Evolutionary conservation across 2,329 filamentous ascomycete species (phyloP).

Genomic region (Proliferodiscus dingleyae): DNA sequence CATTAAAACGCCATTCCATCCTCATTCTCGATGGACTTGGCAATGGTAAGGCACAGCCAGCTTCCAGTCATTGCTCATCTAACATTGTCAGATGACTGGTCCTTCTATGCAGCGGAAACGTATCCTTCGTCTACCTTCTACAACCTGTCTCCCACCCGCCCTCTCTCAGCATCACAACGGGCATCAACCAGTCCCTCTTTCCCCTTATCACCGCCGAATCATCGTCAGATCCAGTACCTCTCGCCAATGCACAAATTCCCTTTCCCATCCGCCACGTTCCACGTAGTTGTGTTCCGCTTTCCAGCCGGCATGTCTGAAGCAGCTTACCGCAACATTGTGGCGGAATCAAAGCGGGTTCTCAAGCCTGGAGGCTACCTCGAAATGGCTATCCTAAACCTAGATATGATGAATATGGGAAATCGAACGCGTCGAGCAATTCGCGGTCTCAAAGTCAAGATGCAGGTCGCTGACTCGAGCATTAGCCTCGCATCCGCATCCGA

Average conservation of each 20-base stretch:
- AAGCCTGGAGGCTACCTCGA: slow-evolving; percentile 77
- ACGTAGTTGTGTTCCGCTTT: slow-evolving; percentile 72
- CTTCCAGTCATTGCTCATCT: slow-evolving; percentile 1
- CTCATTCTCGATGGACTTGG: slow-evolving; percentile 78
- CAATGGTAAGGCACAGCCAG: slow-evolving; percentile 44
- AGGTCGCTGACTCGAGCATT: slow-evolving; percentile 52
- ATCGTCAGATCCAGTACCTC: slow-evolving; percentile 66
- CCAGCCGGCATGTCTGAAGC: slow-evolving; percentile 63
- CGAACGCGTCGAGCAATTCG: slow-evolving; percentile 64
- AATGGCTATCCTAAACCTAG: slow-evolving; percentile 70
- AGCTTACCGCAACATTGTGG: slow-evolving; percentile 65
- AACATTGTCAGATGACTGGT: slow-evolving; percentile 62
- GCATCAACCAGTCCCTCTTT: slow-evolving; percentile 40
- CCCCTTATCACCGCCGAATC: slow-evolving; percentile 59
- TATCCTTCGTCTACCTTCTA: slow-evolving; percentile 72
- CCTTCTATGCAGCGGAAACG: slow-evolving; percentile 76
- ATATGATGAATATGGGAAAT: slow-evolving; percentile 78
- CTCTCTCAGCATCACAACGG: slow-evolving; percentile 41
- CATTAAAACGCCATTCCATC: slow-evolving; percentile 55
- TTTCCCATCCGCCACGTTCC: slow-evolving; percentile 71
- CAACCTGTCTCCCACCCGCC: slow-evolving; percentile 59
- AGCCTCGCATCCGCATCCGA: slow-evolving; percentile 58
- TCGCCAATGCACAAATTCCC: slow-evolving; percentile 61
- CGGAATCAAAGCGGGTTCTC: slow-evolving; percentile 71
- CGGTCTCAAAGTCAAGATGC: slow-evolving; percentile 66